Evolutionary conservation across 768 basidiomycete species (phyloP), one percentile per base, ranked within the genome.

Genomic region (Xerocomellus dryophilus): DNA sequence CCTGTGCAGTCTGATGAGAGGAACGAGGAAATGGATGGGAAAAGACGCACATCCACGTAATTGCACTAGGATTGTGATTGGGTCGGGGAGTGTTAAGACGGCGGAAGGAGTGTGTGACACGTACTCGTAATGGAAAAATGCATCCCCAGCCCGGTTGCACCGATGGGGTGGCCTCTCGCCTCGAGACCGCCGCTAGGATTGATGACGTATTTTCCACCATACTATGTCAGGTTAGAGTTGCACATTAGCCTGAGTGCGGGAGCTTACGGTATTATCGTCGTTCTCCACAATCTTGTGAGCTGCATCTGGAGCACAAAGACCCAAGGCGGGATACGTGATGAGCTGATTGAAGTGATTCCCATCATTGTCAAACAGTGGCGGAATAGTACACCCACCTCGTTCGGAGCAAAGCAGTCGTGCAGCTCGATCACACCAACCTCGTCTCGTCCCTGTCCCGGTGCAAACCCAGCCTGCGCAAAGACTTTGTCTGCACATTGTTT

Each of bases 181-280:
- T 92, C 89, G 9, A 93, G 78, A 0, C 90, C 88, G n/a, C 90
- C 88, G 44, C 86, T 87, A 0, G 90, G 86, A 61, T 92, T 92
- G 43, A 93, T 71, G 11, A 92, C 87, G 44, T 81, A 92, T 67
- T 89, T 88, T 7, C 90, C 90, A 18, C 87, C 88, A 54, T 88
- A 90, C 85, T 88, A 5, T 5, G 42, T 9, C 59, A 35, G 23
- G 20, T 18, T 5, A 56, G 25, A 20, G 32, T 14, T 32, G 23
- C 18, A 21, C 8, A 15, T 18, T 5, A 25, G 14, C 27, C 40
- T 3, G 1, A 32, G n/a, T 14, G 14, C n/a, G 10, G 15, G 18
- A 15, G 64, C 81, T 53, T 56, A 88, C 87, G 15, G 90, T 92
- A 61, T 88, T 90, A 62, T 93, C 89, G 0, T 84, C 83, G 3